These are phyloP conservation scores for Urostyla sp. DNA, from an alignment of 73 alveolate species.

Conservation along the genomic window DNA sequence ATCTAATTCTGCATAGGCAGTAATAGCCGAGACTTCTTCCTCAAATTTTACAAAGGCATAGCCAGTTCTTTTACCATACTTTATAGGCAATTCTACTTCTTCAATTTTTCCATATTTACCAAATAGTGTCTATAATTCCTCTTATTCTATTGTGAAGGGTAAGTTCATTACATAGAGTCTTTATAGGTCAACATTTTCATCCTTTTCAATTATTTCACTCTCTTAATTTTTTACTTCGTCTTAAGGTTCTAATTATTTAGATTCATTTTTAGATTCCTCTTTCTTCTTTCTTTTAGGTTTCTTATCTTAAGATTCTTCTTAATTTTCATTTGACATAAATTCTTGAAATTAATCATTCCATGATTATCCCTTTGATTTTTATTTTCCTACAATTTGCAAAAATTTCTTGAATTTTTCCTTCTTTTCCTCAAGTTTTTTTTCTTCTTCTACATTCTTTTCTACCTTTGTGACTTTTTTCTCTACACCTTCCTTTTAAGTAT, in stretches of 20 bases:
- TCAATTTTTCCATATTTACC: conserved; percentile 89
- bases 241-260: conserved; percentile 33
- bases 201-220: conserved; percentile 41
- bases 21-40: conserved; percentile 90
- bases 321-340: conserved; percentile 51
- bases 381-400: conserved; percentile 51
- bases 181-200: conserved; percentile 78
- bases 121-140: conserved; percentile 87
- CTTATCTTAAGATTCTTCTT: conserved; percentile 37
- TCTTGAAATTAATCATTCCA: conserved; percentile 70
- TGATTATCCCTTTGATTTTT: conserved; percentile 31
- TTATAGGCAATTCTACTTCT: conserved; percentile 89
- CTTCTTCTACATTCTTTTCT: conserved; percentile 16
- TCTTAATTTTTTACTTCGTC: conserved; percentile 4
- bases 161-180: conserved; percentile 95
- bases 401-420: conserved; percentile 60
- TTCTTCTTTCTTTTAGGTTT: conserved; percentile 35
- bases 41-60: conserved; percentile 90
- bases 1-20: conserved; percentile 95
- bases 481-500: conserved; percentile 49
- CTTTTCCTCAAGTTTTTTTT: conserved; percentile 35
- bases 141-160: conserved; percentile 91
- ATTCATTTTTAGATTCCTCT: not conserved
- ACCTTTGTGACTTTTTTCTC: conserved; percentile 1
- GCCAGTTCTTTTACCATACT: conserved; percentile 90